A percentile compares a stretch with the other conserved stretches of the same genome.
These are phyloP conservation scores for Fragosphaeria purpurea DNA, from an alignment of 2,329 filamentous ascomycete genomes.

Conservation along the genomic window DNA sequence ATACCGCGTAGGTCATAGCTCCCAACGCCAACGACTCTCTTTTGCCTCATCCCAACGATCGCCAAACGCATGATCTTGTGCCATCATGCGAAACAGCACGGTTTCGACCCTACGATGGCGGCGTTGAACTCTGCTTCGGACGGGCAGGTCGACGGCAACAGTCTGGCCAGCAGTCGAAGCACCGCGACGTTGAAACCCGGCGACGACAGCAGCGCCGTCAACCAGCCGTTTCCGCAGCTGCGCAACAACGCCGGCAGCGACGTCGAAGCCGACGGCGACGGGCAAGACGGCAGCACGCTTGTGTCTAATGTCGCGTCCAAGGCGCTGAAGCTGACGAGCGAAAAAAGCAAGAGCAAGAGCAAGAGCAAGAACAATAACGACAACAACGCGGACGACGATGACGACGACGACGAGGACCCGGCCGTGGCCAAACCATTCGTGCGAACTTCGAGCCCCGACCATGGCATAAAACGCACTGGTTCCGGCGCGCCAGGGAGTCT, in stretches of 20 bases:
- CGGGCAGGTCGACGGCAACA: constrained; percentile 9
- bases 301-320: not conserved
- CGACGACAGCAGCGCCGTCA: constrained; percentile 16
- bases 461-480: constrained; percentile 19
- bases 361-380: not conserved
- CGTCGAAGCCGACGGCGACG: constrained; percentile 18
- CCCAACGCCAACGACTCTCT: too few relatives aligned
- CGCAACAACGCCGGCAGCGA: constrained; percentile 32
- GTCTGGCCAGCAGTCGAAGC: constrained; percentile 13
- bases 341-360: constrained; percentile 2
- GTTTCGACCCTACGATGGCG: not conserved
- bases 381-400: constrained; percentile 22
- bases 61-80: too few relatives aligned
- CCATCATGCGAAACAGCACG: too few relatives aligned
- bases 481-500: constrained; percentile 7
- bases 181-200: constrained; percentile 4
- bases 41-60: too few relatives aligned
- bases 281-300: constrained; percentile 3
- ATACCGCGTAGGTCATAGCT: too few relatives aligned
- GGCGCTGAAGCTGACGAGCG: constrained; percentile 13
- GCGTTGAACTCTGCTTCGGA: constrained; percentile 4
- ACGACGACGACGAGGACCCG: constrained; percentile 49
- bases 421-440: constrained; percentile 48
- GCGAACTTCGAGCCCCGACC: constrained; percentile 43
- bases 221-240: constrained; percentile 26